Evolutionary conservation across 495 filamentous ascomycete genomes (phyloP), one percentile per base, ranked within the genome.

Genomic region (Aspergillus olivimuriae): DNA sequence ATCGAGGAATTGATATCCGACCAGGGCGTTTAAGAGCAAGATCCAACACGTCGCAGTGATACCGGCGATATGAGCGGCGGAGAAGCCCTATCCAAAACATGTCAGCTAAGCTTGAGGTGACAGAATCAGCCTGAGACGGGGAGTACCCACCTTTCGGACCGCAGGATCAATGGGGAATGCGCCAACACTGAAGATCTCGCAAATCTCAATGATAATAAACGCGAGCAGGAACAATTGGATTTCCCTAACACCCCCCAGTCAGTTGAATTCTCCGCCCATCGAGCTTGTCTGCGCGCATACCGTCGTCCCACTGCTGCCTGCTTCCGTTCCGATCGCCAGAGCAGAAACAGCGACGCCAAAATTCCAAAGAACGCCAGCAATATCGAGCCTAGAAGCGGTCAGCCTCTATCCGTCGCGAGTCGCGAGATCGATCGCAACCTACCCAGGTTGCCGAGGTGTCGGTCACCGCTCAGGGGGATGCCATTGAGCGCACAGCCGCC

Each of bases 181-280:
- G 44, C 92, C 92, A 19, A 96, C 80, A 2, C 87, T 87, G 65
- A 99, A 95, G 53, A 99, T 95, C 59, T 99, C 92, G 61, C 88
- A 94, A 53, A 99, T 88, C 57, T 84, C 79, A 47, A 97, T 80
- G 22, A 99, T 68, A 34, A 95, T 85, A 56, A 88, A 99, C 28
- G 85, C 83, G 15, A 88, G 32, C 17, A 99, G 73, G 65, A 97
- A 95, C 30, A 95, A 58, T 76, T 99, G 92, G 69, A 97, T 97
- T 57, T 99, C 92, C 62, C 92, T 96, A 52, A 17, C 37, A 47
- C 34, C 12, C 14, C 20, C 30, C 20, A 38, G 41, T 53, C 51
- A 57, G 40, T 9, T 24, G 32, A 20, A 35, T 11, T 16, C 18
- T 34, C 15, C 31, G 20, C 4, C 32, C 33, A 18, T 39, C 28